phyloP scores from a whole-genome alignment of 108 stramenopile genomes.

The Conticribra guillardii region DNA sequence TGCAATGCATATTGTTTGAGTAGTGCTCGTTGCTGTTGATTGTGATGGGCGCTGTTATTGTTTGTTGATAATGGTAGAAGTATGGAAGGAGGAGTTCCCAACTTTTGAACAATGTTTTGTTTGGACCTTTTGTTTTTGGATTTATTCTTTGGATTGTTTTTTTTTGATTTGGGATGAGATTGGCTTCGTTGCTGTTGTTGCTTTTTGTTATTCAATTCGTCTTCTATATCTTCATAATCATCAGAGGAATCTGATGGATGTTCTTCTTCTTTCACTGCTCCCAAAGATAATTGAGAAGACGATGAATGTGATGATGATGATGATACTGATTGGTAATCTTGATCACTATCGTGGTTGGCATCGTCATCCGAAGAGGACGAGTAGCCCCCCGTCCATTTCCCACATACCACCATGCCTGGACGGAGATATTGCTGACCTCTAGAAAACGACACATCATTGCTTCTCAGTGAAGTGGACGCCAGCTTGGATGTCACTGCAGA shows the following conservation, averaged over 20 bases:
- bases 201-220: neutral
- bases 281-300: neutral
- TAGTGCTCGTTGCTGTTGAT: neutral
- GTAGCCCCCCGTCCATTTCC: neutral
- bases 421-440: neutral
- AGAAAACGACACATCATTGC: neutral
- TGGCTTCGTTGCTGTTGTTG: neutral
- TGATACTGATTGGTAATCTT: neutral
- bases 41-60: neutral
- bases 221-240: neutral
- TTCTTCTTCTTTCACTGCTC: neutral
- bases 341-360: neutral
- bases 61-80: constrained; percentile 12
- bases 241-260: too few relatives aligned
- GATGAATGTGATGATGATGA: neutral
- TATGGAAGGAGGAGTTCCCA: constrained; percentile 31
- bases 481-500: neutral
- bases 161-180: neutral
- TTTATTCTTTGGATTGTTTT: constrained; percentile 6
- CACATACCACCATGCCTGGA: neutral
- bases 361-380: neutral
- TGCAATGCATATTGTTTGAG: constrained; percentile 5
- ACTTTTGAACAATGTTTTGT: constrained; percentile 16
- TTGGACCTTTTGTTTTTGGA: constrained; percentile 10
- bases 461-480: neutral